Conservation (phyloP, 495 filamentous ascomycete species). For the Aspergillus kassunensis region DNA sequence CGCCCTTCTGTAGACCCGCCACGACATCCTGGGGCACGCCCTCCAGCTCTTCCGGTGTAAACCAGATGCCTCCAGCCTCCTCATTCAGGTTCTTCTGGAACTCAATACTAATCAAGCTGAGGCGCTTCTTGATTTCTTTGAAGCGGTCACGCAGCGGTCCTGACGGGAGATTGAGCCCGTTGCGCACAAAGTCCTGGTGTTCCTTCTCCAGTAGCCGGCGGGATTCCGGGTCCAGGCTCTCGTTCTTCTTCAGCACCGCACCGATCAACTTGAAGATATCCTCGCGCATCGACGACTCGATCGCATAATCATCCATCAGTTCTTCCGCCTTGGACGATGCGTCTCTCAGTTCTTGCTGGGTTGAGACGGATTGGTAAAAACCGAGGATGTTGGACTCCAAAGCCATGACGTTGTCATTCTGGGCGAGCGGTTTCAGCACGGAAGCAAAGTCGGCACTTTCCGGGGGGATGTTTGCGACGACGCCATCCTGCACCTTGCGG, state of each 20-base stretch:
- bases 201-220: conserved; percentile 63
- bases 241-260: conserved; percentile 53
- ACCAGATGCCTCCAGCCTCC: conserved; percentile 65
- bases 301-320: conserved; percentile 62
- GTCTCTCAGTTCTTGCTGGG: conserved; percentile 63
- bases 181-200: conserved; percentile 61
- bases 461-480: conserved; percentile 64
- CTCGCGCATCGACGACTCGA: conserved; percentile 65
- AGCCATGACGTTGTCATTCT: conserved; percentile 61
- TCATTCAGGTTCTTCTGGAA: conserved; percentile 71
- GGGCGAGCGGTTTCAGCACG: conserved; percentile 58
- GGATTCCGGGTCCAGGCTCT: conserved; percentile 61
- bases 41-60: conserved; percentile 56
- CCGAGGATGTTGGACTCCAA: conserved; percentile 59
- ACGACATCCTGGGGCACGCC: conserved; percentile 62
- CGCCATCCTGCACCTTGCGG: conserved; percentile 65
- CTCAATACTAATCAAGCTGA: conserved; percentile 60
- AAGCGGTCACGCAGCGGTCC: conserved; percentile 60
- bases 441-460: conserved; percentile 64
- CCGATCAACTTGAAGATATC: conserved; percentile 63
- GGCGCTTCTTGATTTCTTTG: conserved; percentile 69
- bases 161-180: conserved; percentile 58
- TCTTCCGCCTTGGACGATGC: conserved; percentile 66
- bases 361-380: conserved; percentile 80
- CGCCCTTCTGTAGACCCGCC: conserved; percentile 64